Base-by-base conservation (phyloP, 441 rosid genomes). In the Pelargonium cotyledonis region DNA sequence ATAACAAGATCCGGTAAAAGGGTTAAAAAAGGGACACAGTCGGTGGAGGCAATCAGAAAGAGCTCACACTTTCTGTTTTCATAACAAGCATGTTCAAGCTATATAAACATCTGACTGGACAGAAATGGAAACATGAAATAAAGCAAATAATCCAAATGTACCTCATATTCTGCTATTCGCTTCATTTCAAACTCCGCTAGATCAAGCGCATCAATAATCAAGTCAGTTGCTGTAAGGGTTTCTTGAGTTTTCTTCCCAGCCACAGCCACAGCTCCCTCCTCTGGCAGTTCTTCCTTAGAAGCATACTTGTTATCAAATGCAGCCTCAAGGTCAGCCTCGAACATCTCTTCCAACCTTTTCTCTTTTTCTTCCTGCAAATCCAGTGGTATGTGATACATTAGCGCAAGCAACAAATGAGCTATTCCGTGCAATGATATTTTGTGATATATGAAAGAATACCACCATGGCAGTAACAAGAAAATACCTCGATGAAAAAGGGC, bases 311-410 rank as follows among this genome's bases (percentile, higher is more conserved):
- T 83, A 68, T 86, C 97, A 63, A 67, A 78, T 76, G 90, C 76
- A 78, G 75, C 87, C 15, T 94, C 97, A 73, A 83, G 75, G 80
- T 91, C 97, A 76, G 95, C 80, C 84, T 91, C 97, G 29, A 95
- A 95, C 79, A 88, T 85, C 80, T 91, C 91, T 77, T 95, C 97
- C 81, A 95, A 73, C 78, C 94, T 90, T 80, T 91, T 90, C 70
- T 95, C 99, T 70, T 91, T 91, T 79, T 95, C 99, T 79, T 95
- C 99, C 99, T 94, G 87, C 77, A 79, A 65, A 81, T 80, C 1
- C 9, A 44, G 14, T 47, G 55, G 14, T 16, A 47, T 12, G 15
- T n/a, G 55, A 47, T 10, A 47, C 55, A 47, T 47, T 47, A 26
- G 2, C 3, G 31, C 31, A 26, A 26, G 31, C 31, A 26, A 26